phyloP scores from a whole-genome alignment of 2,329 filamentous ascomycete genomes.

The Ophiostoma novo-ulmi region DNA sequence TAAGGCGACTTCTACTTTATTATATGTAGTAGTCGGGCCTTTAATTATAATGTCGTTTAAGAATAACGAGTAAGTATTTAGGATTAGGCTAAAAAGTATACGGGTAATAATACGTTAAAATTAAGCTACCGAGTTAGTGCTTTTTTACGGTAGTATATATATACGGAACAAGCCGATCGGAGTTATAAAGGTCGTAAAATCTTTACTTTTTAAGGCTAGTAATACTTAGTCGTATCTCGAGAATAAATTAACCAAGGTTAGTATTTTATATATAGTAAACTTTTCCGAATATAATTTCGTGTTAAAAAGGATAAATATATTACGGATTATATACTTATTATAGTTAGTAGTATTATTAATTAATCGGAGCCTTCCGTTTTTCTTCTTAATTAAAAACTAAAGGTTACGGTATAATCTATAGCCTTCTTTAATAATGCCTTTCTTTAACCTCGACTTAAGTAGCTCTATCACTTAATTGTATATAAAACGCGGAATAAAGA shows the following conservation, averaged over 20 bases:
- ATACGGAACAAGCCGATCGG: background rate
- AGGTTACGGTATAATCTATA: background rate
- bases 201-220: background rate
- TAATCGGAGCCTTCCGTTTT: background rate
- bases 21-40: background rate
- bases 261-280: background rate
- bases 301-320: background rate
- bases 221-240: background rate
- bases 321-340: background rate
- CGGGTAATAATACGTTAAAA: background rate
- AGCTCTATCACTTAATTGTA: background rate
- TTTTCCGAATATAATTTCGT: background rate
- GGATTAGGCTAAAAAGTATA: background rate
- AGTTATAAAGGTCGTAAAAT: background rate
- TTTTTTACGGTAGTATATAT: background rate
- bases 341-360: background rate
- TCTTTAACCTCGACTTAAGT: background rate
- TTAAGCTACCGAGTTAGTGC: background rate
- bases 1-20: background rate
- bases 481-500: background rate
- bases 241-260: background rate
- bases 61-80: background rate
- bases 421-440: background rate
- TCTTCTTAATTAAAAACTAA: constrained; percentile 1
- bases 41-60: background rate